These are phyloP conservation scores for Bipolaris gigantea DNA, from an alignment of 2,329 filamentous ascomycete genomes.

Conservation along the genomic window DNA sequence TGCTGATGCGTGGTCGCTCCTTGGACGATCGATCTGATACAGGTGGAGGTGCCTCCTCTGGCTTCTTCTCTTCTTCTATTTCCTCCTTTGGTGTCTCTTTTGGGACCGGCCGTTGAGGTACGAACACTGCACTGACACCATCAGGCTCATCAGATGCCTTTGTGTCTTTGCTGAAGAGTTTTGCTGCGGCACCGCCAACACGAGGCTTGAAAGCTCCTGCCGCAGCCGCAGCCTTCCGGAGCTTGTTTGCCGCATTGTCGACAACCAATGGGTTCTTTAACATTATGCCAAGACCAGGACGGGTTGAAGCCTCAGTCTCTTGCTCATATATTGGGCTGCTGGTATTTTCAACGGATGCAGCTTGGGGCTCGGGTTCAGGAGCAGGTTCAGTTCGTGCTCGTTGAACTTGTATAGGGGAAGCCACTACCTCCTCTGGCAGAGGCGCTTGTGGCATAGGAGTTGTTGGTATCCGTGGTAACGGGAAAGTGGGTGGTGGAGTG, in stretches of 20 bases:
- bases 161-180: constrained; percentile 63
- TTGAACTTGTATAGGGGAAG: constrained; percentile 11
- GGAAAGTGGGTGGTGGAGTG: constrained; percentile 28
- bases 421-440: constrained; percentile 28
- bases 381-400: constrained; percentile 9
- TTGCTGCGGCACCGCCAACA: constrained; percentile 81
- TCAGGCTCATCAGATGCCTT: constrained; percentile 72
- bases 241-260: constrained; percentile 71
- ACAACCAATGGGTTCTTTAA: constrained; percentile 76
- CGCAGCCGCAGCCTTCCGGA: constrained; percentile 75
- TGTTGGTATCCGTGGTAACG: constrained; percentile 32
- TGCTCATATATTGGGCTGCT: constrained; percentile 49
- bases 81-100: constrained; percentile 29
- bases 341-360: constrained; percentile 42
- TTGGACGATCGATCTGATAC: constrained; percentile 34
- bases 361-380: constrained; percentile 1
- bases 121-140: constrained; percentile 86
- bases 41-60: constrained; percentile 25
- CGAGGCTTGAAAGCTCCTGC: constrained; percentile 81
- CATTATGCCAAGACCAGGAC: constrained; percentile 89
- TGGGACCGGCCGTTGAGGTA: constrained; percentile 57
- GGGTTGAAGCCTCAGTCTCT: constrained; percentile 58
- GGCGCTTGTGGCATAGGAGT: constrained; percentile 13
- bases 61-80: constrained; percentile 32
- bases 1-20: constrained; percentile 35